Percentiles rank a stretch among this genome's conserved stretches.
phyloP scores from a whole-genome alignment of 2,329 filamentous ascomycete species.

The Alternaria viburni region DNA sequence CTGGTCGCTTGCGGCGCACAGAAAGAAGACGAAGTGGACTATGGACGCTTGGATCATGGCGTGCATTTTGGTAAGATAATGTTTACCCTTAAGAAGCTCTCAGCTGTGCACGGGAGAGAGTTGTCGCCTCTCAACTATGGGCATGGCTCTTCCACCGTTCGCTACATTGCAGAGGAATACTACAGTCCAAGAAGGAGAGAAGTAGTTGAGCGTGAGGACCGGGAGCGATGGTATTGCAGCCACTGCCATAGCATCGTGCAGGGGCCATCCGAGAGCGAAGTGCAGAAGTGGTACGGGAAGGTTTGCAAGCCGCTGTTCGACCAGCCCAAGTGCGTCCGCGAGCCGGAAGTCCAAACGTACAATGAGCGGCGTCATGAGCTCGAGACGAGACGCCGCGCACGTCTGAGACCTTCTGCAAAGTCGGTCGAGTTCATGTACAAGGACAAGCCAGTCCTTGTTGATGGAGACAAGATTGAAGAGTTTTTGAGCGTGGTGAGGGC shows the following conservation, averaged over 20 bases:
- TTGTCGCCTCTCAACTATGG: constrained; percentile 46
- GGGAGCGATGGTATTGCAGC: constrained; percentile 33
- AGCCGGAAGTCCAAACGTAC: constrained; percentile 37
- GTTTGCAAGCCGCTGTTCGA: constrained; percentile 41
- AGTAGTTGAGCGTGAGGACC: not conserved
- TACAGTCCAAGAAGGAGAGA: constrained; percentile 1
- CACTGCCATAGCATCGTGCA: constrained; percentile 28
- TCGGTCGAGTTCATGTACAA: constrained; percentile 49
- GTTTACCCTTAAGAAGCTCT: constrained; percentile 46
- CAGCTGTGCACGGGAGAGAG: constrained; percentile 28
- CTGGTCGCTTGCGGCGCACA: constrained; percentile 51
- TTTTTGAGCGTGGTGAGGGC: constrained; percentile 39
- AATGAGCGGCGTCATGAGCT: constrained; percentile 35
- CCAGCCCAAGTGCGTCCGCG: constrained; percentile 23
- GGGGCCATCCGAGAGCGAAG: constrained; percentile 20
- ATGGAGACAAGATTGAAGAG: constrained; percentile 32
- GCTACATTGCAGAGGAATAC: constrained; percentile 20
- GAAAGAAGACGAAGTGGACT: constrained; percentile 37
- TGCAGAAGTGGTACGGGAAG: constrained; percentile 42
- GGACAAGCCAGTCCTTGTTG: constrained; percentile 42
- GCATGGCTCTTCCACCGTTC: constrained; percentile 12
- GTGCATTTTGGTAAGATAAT: constrained; percentile 51
- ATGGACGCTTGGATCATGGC: constrained; percentile 47
- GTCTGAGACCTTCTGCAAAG: constrained; percentile 36
- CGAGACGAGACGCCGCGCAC: constrained; percentile 34